These are phyloP conservation scores for Crataegus laevigata DNA, from an alignment of 306 rosid genomes.

Conservation along the genomic window DNA sequence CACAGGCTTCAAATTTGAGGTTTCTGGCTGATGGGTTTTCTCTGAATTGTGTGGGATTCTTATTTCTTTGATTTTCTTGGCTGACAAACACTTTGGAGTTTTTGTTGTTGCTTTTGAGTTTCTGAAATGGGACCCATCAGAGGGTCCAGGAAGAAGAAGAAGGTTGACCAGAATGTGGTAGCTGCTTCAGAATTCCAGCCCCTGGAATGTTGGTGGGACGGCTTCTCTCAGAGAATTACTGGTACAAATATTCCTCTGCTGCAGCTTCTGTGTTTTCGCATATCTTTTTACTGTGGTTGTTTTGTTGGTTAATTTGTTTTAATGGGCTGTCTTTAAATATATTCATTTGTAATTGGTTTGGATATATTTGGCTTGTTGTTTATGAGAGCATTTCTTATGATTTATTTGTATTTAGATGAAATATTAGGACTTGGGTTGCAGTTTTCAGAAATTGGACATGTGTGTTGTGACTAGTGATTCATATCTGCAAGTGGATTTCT, in stretches of 20 bases:
- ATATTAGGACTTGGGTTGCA: conserved; percentile 26
- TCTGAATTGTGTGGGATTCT: conserved; percentile 21
- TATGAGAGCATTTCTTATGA: conserved; percentile 18
- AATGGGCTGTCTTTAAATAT: conserved; percentile 5
- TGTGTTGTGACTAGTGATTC: background rate
- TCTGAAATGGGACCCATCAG: conserved; percentile 72
- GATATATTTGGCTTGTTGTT: conserved; percentile 3
- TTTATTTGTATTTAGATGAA: conserved; percentile 15
- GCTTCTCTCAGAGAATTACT: conserved; percentile 62
- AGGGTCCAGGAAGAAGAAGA: conserved; percentile 75
- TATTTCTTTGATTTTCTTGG: conserved; percentile 25
- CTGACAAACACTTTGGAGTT: background rate
- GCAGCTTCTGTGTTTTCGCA: background rate
- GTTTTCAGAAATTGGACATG: conserved; percentile 15
- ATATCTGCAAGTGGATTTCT: conserved; percentile 1
- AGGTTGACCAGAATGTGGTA: conserved; percentile 50
- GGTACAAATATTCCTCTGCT: conserved; percentile 27
- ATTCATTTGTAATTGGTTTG: conserved; percentile 20
- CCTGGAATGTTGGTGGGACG: conserved; percentile 77
- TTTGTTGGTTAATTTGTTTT: conserved; percentile 3
- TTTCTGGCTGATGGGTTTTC: conserved; percentile 26
- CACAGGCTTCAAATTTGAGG: conserved; percentile 34
- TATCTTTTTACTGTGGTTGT: background rate
- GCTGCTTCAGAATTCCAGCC: conserved; percentile 44
- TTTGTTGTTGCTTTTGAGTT: conserved; percentile 13